These are phyloP conservation scores for Rubroboletus satanas DNA, from an alignment of 768 basidiomycete genomes.

Conservation along the genomic window DNA sequence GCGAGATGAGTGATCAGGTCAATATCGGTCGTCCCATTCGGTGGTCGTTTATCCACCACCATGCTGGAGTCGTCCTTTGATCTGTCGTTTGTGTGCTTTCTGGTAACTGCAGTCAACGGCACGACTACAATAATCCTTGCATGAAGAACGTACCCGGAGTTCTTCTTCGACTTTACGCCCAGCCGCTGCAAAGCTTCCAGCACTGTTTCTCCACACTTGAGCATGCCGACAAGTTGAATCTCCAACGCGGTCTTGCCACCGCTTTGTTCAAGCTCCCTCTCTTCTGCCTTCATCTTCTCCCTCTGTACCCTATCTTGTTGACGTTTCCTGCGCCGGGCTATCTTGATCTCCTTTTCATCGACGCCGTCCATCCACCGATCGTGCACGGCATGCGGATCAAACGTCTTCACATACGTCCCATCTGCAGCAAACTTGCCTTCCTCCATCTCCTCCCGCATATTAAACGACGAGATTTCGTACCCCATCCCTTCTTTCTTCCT, in stretches of 20 bases:
- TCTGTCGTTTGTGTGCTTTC: conserved; percentile 32
- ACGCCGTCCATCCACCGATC: conserved; percentile 96
- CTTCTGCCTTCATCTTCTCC: conserved; percentile 68
- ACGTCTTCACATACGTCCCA: conserved; percentile 79
- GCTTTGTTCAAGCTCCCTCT: conserved; percentile 63
- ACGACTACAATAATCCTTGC: neutral
- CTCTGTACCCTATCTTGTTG: conserved; percentile 69
- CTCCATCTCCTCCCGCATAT: conserved; percentile 99
- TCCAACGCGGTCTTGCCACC: conserved; percentile 65
- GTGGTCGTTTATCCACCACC: conserved; percentile 45
- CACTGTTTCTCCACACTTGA: conserved; percentile 89
- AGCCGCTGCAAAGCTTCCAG: conserved; percentile 85
- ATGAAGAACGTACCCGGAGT: conserved; percentile 20
- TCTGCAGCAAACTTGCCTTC: conserved; percentile 97
- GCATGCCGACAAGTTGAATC: conserved; percentile 61
- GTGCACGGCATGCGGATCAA: conserved; percentile 88
- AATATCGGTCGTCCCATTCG: conserved; percentile 50
- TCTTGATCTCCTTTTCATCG: conserved; percentile 80
- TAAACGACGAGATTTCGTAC: conserved; percentile 90
- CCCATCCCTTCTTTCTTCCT: conserved; percentile 87
- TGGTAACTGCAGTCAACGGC: conserved; percentile 4
- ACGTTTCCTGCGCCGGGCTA: conserved; percentile 71
- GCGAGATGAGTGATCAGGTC: conserved; percentile 81
- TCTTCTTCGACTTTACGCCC: conserved; percentile 60
- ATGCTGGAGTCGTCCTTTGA: conserved; percentile 38